phyloP scores from a whole-genome alignment of 1,284 basidiomycete genomes.

The Cryptococcus wingfieldii region DNA sequence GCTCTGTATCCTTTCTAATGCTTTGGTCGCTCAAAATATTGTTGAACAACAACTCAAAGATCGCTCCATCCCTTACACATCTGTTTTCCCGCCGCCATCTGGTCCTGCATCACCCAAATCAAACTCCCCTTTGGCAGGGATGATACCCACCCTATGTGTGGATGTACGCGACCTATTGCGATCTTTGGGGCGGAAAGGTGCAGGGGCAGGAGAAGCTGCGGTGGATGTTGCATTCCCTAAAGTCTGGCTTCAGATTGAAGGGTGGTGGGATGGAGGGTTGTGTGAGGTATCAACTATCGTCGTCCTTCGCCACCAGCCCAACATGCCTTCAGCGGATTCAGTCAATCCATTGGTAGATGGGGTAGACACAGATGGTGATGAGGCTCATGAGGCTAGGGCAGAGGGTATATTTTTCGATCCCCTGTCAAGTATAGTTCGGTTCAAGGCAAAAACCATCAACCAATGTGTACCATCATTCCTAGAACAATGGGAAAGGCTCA shows the following conservation, averaged over 20 bases:
- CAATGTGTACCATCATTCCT: slow-evolving; percentile 82
- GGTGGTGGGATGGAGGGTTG: slow-evolving; percentile 81
- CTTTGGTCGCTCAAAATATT: slow-evolving; percentile 81
- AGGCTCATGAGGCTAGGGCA: slow-evolving; percentile 9
- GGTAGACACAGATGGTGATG: background rate
- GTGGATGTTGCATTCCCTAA: slow-evolving; percentile 87
- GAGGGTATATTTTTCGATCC: slow-evolving; percentile 74
- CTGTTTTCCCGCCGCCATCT: slow-evolving; percentile 59
- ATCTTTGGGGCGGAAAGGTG: slow-evolving; percentile 55
- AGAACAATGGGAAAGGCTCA: slow-evolving; percentile 84
- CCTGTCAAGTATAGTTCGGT: slow-evolving; percentile 74
- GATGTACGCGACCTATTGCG: slow-evolving; percentile 73
- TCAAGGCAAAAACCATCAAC: slow-evolving; percentile 76
- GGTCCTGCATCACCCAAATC: slow-evolving; percentile 22
- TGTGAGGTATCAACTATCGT: slow-evolving; percentile 73
- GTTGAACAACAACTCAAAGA: slow-evolving; percentile 82
- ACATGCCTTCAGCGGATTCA: slow-evolving; percentile 54
- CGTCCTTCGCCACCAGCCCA: slow-evolving; percentile 79
- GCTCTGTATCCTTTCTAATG: slow-evolving; percentile 49
- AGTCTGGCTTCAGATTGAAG: slow-evolving; percentile 76
- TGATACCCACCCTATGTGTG: slow-evolving; percentile 75
- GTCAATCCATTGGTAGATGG: background rate
- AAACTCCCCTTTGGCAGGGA: slow-evolving; percentile 48
- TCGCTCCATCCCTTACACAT: slow-evolving; percentile 70
- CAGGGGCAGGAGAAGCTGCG: slow-evolving; percentile 44